These are phyloP conservation scores for Xenosphaeropsis pyriputrescens DNA, from an alignment of 2,329 filamentous ascomycete genomes.

Conservation along the genomic window DNA sequence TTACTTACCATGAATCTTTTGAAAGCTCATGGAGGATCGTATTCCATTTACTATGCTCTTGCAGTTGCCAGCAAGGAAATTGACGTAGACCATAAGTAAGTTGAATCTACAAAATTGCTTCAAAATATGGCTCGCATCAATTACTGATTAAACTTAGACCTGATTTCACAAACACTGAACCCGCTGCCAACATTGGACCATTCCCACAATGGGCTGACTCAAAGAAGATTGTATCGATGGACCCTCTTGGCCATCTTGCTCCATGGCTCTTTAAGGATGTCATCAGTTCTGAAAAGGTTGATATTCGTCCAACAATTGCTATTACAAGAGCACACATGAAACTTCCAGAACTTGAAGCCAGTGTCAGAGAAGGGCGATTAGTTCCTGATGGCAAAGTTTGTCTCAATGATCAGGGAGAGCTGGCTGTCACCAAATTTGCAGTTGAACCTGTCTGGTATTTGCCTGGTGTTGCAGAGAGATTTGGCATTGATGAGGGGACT, in stretches of 20 bases:
- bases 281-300: slow-evolving; percentile 56
- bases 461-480: slow-evolving; percentile 78
- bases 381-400: slow-evolving; percentile 69
- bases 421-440: slow-evolving; percentile 91
- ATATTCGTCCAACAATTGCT: slow-evolving; percentile 20
- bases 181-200: slow-evolving; percentile 68
- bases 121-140: slow-evolving; percentile 3
- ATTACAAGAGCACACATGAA: slow-evolving; percentile 21
- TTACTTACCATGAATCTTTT: background rate
- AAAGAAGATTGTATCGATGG: slow-evolving; percentile 92
- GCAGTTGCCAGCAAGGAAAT: slow-evolving; percentile 81
- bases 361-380: slow-evolving; percentile 66
- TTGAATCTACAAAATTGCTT: background rate
- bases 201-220: slow-evolving; percentile 50
- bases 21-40: slow-evolving; percentile 63
- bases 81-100: slow-evolving; percentile 22
- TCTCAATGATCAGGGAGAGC: slow-evolving; percentile 70
- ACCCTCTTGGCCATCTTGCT: slow-evolving; percentile 63
- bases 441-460: slow-evolving; percentile 91
- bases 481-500: slow-evolving; percentile 84
- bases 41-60: slow-evolving; percentile 84
- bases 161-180: slow-evolving; percentile 70
- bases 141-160: slow-evolving; percentile 64
- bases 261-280: slow-evolving; percentile 37
- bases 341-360: slow-evolving; percentile 84